phyloP scores from a whole-genome alignment of 139 green algal species.

The Coelastrella sp. region DNA sequence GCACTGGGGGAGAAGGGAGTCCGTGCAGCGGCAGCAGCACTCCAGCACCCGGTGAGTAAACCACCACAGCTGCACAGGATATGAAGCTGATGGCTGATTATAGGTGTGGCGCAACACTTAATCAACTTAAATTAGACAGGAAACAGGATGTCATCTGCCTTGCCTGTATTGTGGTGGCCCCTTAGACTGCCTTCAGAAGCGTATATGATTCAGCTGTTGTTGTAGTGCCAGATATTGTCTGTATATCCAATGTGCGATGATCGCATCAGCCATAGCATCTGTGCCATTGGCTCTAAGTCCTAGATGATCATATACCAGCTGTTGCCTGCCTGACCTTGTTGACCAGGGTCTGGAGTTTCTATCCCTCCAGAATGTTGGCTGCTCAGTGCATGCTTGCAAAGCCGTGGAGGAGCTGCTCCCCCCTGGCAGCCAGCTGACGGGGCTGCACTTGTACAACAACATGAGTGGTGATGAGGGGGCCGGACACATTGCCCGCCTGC shows the following conservation, averaged over 20 bases:
- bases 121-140: neutral
- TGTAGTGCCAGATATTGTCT: no score
- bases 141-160: neutral
- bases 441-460: slow-evolving; percentile 96
- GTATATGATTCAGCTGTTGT: no score
- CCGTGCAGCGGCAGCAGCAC: slow-evolving; percentile 75
- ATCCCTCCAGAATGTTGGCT: slow-evolving; percentile 90
- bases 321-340: neutral
- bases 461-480: slow-evolving; percentile 91
- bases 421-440: slow-evolving; percentile 50
- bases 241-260: neutral
- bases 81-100: neutral
- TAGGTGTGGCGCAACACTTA: neutral
- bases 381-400: slow-evolving; percentile 86
- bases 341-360: slow-evolving; percentile 59
- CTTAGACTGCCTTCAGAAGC: no score
- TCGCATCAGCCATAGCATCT: neutral
- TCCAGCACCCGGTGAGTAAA: slow-evolving; percentile 66
- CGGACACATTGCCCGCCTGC: slow-evolving; percentile 69
- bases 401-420: slow-evolving; percentile 84
- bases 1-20: slow-evolving; percentile 96
- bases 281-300: neutral
- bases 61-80: neutral
- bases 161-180: neutral
- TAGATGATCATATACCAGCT: neutral